Conservation (phyloP, 345 rosid genomes). For the Clarkia xantiana region DNA sequence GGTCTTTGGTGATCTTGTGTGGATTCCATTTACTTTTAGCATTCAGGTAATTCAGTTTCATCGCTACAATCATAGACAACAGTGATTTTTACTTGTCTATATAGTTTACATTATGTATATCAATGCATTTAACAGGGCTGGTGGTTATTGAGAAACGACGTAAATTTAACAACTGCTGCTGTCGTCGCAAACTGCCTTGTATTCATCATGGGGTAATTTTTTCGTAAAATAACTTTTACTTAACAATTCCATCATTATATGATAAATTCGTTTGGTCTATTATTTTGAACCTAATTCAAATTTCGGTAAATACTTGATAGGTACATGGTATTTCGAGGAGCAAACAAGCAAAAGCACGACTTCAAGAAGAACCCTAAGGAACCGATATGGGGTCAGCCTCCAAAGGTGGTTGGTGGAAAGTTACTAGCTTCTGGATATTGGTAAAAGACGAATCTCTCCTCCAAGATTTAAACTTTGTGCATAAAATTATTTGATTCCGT, state of each 20-base stretch:
- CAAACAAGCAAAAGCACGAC: slow-evolving; percentile 80
- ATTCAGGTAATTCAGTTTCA: slow-evolving; percentile 44
- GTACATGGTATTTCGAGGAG: slow-evolving; percentile 77
- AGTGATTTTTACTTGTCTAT: too few species aligned
- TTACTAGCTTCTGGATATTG: slow-evolving; percentile 92
- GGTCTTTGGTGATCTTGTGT: slow-evolving; percentile 86
- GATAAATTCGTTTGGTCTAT: too few species aligned
- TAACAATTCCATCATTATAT: not conserved
- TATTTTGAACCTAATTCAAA: too few species aligned
- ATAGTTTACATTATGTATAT: too few species aligned
- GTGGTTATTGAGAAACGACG: slow-evolving; percentile 82
- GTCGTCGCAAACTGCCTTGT: slow-evolving; percentile 42
- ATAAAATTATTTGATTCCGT: too few species aligned
- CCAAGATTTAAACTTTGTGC: not conserved
- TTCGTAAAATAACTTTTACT: slow-evolving; percentile 2
- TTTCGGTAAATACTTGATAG: slow-evolving; percentile 15
- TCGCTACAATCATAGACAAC: too few species aligned
- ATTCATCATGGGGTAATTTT: slow-evolving; percentile 64
- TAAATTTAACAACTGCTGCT: slow-evolving; percentile 46
- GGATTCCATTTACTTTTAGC: slow-evolving; percentile 94
- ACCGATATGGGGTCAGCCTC: slow-evolving; percentile 75
- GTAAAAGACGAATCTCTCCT: slow-evolving; percentile 23
- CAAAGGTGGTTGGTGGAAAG: slow-evolving; percentile 75
- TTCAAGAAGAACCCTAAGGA: slow-evolving; percentile 79
- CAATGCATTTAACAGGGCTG: slow-evolving; percentile 37